Evolutionary conservation across 1,284 basidiomycete genomes (phyloP).

Genomic region (Pseudomicrostroma phylloplanum): DNA sequence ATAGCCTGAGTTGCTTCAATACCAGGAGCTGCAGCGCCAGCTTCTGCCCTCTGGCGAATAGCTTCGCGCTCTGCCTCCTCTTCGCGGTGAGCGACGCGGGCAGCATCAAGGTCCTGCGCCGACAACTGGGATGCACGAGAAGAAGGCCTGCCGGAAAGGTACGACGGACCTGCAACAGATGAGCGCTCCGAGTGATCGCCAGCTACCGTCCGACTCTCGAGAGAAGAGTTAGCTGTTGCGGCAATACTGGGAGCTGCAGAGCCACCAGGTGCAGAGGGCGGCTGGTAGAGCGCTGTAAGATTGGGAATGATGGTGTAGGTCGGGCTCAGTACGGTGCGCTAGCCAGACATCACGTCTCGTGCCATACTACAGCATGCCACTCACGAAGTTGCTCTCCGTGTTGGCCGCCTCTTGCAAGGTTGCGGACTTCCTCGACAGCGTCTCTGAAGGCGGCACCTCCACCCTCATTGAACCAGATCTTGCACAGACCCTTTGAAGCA

Average conservation of each 20-base stretch:
- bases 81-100: conserved; percentile 8
- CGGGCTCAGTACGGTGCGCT: not conserved
- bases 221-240: conserved; percentile 2
- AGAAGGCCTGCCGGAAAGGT: not conserved
- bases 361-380: conserved; percentile 9
- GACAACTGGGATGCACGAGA: not conserved
- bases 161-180: not conserved
- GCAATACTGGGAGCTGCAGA: not conserved
- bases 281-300: conserved; percentile 1
- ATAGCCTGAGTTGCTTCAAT: not conserved
- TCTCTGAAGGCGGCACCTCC: conserved; percentile 33
- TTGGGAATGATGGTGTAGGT: not conserved
- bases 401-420: conserved; percentile 15
- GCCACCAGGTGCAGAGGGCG: not conserved
- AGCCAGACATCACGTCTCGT: not conserved
- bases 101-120: conserved; percentile 11
- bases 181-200: not conserved
- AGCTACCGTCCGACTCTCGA: not conserved
- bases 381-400: conserved; percentile 31
- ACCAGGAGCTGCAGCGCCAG: not conserved
- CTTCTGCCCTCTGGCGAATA: not conserved
- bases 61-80: conserved; percentile 13
- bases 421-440: conserved; percentile 23
- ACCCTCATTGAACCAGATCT: conserved; percentile 34
- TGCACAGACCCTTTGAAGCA: conserved; percentile 26